Evolutionary conservation across 495 filamentous ascomycete genomes (phyloP), one percentile per base, ranked within the genome.

Genomic region (Clavariopsis aquatica): DNA sequence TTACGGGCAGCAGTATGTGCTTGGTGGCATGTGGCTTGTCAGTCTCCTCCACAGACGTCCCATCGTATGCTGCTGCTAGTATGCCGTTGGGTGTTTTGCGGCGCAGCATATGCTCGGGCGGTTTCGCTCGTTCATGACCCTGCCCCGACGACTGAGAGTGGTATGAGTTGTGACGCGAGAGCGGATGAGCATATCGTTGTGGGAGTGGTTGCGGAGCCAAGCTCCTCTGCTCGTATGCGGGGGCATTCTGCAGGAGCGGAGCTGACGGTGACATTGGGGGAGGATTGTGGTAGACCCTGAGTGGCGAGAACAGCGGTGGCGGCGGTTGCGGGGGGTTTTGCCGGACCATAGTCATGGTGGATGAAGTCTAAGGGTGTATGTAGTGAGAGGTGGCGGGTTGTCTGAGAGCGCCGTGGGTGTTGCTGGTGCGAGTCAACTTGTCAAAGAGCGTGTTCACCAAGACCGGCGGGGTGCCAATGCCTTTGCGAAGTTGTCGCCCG

Each of bases 41-140:
- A 3, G 83, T 84, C 72, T 87, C 85, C 73, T 94, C 90, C 27
- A 86, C 80, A 1, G 87, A 84, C 7, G 89, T 91, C 12, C 91
- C 93, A 82, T 98, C 93, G 72, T 98, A 98, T 15, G 92, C 93
- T 59, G 90, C 93, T 55, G 92, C 89, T 57, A 98, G 82, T 20
- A 92, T 96, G 23, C 94, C 94, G 69, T 88, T 95, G 10, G 94
- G 94, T 9, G 94, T 98, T 73, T 98, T 98, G 51, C 94, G 85
- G 64, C 94, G 83, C 43, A 98, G 80, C 57, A 91, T 88, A 76
- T 98, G 86, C 76, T 97, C 68, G 69, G 65, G 69, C 75, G 75
- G 66, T 75, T 57, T 59, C 72, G 73, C 41, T 34, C 34, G 23
- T 15, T 55, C 43, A n/a, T 73, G 70, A 56, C 70, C 68, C 29